Percentiles rank a stretch among this genome's conserved stretches.
These are phyloP conservation scores for Panellus pusillus DNA, from an alignment of 768 basidiomycete species.

Conservation along the genomic window DNA sequence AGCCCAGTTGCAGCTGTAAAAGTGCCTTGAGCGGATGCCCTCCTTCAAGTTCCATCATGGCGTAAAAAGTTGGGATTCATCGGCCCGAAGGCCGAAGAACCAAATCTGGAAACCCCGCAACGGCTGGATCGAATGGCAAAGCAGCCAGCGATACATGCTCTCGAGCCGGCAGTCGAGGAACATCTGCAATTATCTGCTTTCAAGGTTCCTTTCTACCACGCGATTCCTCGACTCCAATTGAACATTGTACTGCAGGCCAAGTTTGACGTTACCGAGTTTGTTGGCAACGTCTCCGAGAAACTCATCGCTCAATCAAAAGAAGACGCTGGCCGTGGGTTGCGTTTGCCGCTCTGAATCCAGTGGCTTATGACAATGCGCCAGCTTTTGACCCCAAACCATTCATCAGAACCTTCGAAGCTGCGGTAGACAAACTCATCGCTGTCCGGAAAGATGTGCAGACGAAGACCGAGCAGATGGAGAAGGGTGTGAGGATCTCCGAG, in stretches of 20 bases:
- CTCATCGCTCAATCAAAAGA: slow-evolving; percentile 84
- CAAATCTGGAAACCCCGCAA: slow-evolving; percentile 18
- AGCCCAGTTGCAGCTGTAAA: slow-evolving; percentile 70
- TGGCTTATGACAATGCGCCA: slow-evolving; percentile 30
- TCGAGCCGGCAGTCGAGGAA: slow-evolving; percentile 55
- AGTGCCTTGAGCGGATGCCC: slow-evolving; percentile 59
- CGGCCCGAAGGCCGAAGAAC: slow-evolving; percentile 11
- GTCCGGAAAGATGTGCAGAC: slow-evolving; percentile 88
- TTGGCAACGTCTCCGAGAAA: slow-evolving; percentile 83
- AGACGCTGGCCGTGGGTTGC: slow-evolving; percentile 68
- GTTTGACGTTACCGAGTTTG: slow-evolving; percentile 90
- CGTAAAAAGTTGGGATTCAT: slow-evolving; percentile 9
- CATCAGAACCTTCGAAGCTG: slow-evolving; percentile 87
- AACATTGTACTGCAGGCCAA: slow-evolving; percentile 55
- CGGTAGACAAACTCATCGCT: slow-evolving; percentile 84
- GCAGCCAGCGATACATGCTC: slow-evolving; percentile 23
- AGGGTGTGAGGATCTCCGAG: slow-evolving; percentile 84
- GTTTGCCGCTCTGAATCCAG: neutral
- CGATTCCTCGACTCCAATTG: slow-evolving; percentile 10
- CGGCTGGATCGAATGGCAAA: slow-evolving; percentile 17
- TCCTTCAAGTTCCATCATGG: slow-evolving; percentile 47
- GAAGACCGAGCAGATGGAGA: slow-evolving; percentile 90
- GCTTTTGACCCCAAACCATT: slow-evolving; percentile 96
- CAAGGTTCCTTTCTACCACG: slow-evolving; percentile 39
- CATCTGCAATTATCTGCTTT: slow-evolving; percentile 55